Percentiles rank a stretch among this genome's conserved stretches.
phyloP scores from a whole-genome alignment of 2,329 filamentous ascomycete genomes.

The Verticillium klebahnii region DNA sequence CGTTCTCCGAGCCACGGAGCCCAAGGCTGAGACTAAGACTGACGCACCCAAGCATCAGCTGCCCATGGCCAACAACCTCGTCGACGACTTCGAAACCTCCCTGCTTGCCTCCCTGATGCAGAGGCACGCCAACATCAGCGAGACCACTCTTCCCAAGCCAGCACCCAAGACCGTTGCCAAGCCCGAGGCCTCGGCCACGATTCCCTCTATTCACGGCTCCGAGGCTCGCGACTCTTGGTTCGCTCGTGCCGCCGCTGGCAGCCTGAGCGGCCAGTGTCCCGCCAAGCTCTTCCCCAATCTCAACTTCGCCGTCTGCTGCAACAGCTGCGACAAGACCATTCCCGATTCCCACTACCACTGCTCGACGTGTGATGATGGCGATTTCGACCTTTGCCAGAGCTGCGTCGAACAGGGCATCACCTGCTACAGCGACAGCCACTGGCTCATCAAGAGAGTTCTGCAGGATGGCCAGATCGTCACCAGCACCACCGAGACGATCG shows the following conservation, averaged over 20 bases:
- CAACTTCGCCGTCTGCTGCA: constrained; percentile 87
- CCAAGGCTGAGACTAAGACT: constrained; percentile 4
- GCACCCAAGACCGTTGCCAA: background rate
- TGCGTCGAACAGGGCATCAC: constrained; percentile 74
- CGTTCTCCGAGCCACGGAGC: constrained; percentile 19
- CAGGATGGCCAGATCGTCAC: constrained; percentile 73
- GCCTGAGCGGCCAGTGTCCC: background rate
- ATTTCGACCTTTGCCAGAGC: constrained; percentile 84
- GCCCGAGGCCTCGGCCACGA: background rate
- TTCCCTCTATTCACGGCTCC: constrained; percentile 18
- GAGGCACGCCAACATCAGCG: constrained; percentile 10
- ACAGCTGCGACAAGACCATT: constrained; percentile 76
- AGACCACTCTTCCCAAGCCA: background rate
- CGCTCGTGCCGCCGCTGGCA: constrained; percentile 13
- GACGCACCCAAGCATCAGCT: constrained; percentile 8
- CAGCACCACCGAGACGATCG: constrained; percentile 79
- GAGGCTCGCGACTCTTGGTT: constrained; percentile 26
- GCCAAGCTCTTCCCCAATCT: constrained; percentile 16
- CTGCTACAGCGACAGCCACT: constrained; percentile 77
- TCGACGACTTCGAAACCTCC: constrained; percentile 13
- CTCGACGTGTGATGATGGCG: constrained; percentile 84
- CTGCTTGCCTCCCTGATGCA: constrained; percentile 12
- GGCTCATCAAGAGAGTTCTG: constrained; percentile 89
- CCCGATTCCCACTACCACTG: constrained; percentile 89
- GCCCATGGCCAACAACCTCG: constrained; percentile 10